Base-by-base conservation (phyloP, 2,329 filamentous ascomycete species). In the Eurotiales sp. region DNA sequence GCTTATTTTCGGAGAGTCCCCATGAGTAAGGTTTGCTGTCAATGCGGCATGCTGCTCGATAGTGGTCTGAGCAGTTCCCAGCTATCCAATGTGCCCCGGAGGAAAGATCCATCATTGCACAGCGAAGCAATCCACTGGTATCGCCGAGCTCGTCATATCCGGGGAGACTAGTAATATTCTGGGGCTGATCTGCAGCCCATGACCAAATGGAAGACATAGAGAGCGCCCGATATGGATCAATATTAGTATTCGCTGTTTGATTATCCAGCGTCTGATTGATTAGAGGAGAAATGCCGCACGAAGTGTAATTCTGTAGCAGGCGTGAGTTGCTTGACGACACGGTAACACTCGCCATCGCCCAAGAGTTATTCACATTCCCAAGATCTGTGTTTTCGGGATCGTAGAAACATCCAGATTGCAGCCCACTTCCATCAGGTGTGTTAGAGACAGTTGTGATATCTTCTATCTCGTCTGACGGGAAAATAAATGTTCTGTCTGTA, bases 261-360 rank as follows among this genome's bases (percentile, higher is more conserved):
- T 74, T 72, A 39, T 75, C 70, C 2, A 85, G 68, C 1, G 81
- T 81, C 19, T 63, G 60, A 60, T 86, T 85, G 8, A 86, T 70
- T 2, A 80, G 65, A 0, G 82, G 76, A 1, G 81, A 82, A 36
- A 86, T 76, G 14, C 84, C 84, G 59, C 84, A 87, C 8, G 70
- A 65, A 4, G 77, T 80, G 2, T 76, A 56, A 21, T 71, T 70
- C 3, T 64, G 59, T 10, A 71, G 58, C 5, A 71, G 57, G 14
- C 62, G 58, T 1, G 71, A 65, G 65, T 57, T 2, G 30, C 55
- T 46, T 71, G 55, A 23, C 65, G 58, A 23, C 60, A 55, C 11
- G 61, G 56, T 10, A 58, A 53, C 23, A 62, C 61, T 19, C 2
- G 66, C 60, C 7, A 68, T 55, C 14, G 77, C 76, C 79, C 80